Conservation (phyloP, 345 rosid species). For the Citrus cavaleriei region DNA sequence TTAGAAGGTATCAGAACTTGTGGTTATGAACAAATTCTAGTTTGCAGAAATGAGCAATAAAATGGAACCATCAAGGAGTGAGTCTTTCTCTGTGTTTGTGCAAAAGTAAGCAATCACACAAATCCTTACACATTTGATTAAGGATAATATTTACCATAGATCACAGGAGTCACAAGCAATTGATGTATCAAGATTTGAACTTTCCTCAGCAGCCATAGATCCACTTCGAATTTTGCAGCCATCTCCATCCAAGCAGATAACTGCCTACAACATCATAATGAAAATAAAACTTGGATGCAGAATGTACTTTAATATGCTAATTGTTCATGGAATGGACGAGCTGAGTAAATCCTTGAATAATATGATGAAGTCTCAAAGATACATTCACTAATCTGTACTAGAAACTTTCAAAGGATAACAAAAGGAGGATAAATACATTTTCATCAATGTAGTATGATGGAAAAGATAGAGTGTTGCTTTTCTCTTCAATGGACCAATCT, state of each 20-base stretch:
- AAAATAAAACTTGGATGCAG: conserved; percentile 27
- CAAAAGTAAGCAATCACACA: not conserved
- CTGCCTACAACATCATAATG: conserved; percentile 74
- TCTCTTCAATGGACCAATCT: conserved; percentile 76
- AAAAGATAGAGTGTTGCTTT: conserved; percentile 61
- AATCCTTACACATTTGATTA: not conserved
- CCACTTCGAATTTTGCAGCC: conserved; percentile 79
- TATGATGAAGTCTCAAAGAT: not conserved
- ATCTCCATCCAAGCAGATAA: conserved; percentile 95
- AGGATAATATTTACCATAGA: conserved; percentile 53
- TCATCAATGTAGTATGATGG: conserved; percentile 96
- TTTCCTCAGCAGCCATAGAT: conserved; percentile 47
- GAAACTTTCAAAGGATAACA: conserved; percentile 18
- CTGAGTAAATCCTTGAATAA: conserved; percentile 8
- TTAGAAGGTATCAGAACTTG: not conserved
- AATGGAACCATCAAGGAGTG: not conserved
- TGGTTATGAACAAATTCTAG: not conserved
- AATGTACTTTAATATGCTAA: not conserved
- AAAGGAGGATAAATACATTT: conserved; percentile 61
- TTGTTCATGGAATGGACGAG: not conserved
- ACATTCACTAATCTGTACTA: not conserved
- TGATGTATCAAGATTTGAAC: conserved; percentile 79
- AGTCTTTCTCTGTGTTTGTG: not conserved
- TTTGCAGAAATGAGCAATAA: not conserved
- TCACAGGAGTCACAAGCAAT: conserved; percentile 99